Evolutionary conservation across 1,284 basidiomycete genomes (phyloP).

Genomic region (Ceratobasidium sp.): DNA sequence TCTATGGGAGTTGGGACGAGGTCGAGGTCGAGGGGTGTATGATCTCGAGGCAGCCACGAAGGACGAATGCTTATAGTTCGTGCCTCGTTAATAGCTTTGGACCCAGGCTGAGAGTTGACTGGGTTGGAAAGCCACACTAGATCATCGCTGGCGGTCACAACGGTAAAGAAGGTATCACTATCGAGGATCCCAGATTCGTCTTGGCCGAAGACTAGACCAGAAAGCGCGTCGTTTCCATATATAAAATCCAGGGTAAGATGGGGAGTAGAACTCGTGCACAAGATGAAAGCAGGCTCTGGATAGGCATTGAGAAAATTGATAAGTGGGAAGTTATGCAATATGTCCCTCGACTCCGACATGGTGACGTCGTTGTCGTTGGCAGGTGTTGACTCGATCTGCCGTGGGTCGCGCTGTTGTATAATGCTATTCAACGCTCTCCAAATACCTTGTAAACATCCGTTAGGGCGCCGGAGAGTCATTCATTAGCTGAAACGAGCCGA

Average conservation of each 20-base stretch:
- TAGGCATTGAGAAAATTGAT: conserved; percentile 19
- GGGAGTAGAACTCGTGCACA: neutral
- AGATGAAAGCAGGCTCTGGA: conserved; percentile 27
- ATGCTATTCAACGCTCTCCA: neutral
- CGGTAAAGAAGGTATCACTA: neutral
- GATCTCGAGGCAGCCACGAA: conserved; percentile 11
- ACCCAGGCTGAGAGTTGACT: neutral
- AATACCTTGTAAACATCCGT: conserved; percentile 1
- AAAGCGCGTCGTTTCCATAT: conserved; percentile 23
- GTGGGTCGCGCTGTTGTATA: neutral
- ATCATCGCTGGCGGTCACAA: conserved; percentile 2
- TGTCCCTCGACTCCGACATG: neutral
- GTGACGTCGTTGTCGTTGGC: neutral
- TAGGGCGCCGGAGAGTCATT: neutral
- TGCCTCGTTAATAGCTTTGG: neutral
- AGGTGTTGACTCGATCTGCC: neutral
- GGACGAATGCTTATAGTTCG: neutral
- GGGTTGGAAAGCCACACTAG: conserved; percentile 12
- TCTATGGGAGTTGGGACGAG: conserved; percentile 10
- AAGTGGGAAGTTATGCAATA: neutral
- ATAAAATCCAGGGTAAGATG: neutral
- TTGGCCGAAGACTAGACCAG: neutral
- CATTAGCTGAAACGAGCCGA: neutral
- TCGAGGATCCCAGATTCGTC: neutral
- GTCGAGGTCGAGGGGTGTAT: neutral